These are phyloP conservation scores for Ophiostoma populinum DNA, from an alignment of 2,329 filamentous ascomycete species.

Conservation along the genomic window DNA sequence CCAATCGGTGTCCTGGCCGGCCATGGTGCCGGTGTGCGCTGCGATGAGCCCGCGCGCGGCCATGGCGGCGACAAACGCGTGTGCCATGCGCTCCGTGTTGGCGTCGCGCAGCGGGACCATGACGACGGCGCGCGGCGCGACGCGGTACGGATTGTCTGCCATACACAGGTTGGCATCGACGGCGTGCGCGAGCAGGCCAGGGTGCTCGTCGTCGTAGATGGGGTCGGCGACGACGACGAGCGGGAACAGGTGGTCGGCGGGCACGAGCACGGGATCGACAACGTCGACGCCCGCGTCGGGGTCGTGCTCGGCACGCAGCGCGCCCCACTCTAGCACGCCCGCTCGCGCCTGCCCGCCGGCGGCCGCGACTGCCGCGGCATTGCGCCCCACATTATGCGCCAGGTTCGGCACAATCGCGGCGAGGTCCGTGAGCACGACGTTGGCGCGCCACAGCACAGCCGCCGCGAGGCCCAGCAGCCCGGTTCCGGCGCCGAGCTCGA, in stretches of 20 bases:
- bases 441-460: constrained; percentile 48
- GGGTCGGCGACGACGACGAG: constrained; percentile 74
- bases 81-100: constrained; percentile 42
- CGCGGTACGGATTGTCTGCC: too few species aligned
- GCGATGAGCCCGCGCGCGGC: constrained; percentile 32
- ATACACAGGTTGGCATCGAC: constrained; percentile 54
- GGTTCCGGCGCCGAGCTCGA: constrained; percentile 82
- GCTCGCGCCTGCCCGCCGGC: constrained; percentile 34
- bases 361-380: constrained; percentile 35
- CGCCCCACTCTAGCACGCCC: constrained; percentile 61
- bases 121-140: constrained; percentile 39
- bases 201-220: constrained; percentile 74
- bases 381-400: constrained; percentile 50
- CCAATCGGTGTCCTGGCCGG: constrained; percentile 56
- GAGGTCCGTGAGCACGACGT: constrained; percentile 66
- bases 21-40: constrained; percentile 44
- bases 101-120: constrained; percentile 67
- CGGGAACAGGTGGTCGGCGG: constrained; percentile 18
- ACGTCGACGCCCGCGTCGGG: constrained; percentile 19
- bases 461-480: constrained; percentile 81
- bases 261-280: constrained; percentile 27
- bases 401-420: constrained; percentile 73
- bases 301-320: constrained; percentile 11
- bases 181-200: constrained; percentile 51
- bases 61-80: constrained; percentile 47